Base-by-base conservation (phyloP, 2,329 filamentous ascomycete species). In the Teratosphaeria destructans region DNA sequence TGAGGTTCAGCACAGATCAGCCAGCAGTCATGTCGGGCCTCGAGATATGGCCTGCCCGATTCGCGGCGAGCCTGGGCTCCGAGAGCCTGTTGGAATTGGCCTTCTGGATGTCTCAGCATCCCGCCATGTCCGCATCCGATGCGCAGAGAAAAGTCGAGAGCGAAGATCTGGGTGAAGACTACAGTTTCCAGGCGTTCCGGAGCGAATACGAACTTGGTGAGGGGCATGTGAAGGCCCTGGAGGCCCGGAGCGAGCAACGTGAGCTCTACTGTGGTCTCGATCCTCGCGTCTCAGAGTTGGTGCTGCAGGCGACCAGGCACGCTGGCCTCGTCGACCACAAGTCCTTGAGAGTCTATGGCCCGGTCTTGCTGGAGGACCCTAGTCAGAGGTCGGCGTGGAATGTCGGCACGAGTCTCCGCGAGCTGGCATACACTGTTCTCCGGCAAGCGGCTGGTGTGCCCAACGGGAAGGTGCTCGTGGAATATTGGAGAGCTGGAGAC, bases 301-400 rank as follows among this genome's bases (percentile, higher is more conserved):
- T 60, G 5, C 19, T 54, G n/a, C 75, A 63, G 54, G 61, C 61
- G n/a, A 52, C 39, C 1, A 49, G 27, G 3, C 43, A 34, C 57
- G 66, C 5, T 63, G 49, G n/a, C 39, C 19, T 49, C 34, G 7
- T 16, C 4, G 39, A 55, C 14, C 26, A 29, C 11, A 62, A 71
- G 2, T 60, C 64, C 0, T 66, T 73, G 12, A 73, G 79, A 49
- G 78, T 89, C 12, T 92, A 87, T 68, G 77, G 91, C 0, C 85
- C 86, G 0, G 77, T 86, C 26, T 71, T 90, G 0, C 73, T 85
- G 12, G 77, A 80, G 59, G 77, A 80, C 59, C 70, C 76, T 0
- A 67, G 69, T 12, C 70, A 73, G 56, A 70, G 72, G 43, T 75
- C 77, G 1, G 76, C 76, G 5, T 80, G 77, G 76, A 68, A 67